phyloP scores from a whole-genome alignment of 768 basidiomycete genomes.

The Leccinum subtestaceum region DNA sequence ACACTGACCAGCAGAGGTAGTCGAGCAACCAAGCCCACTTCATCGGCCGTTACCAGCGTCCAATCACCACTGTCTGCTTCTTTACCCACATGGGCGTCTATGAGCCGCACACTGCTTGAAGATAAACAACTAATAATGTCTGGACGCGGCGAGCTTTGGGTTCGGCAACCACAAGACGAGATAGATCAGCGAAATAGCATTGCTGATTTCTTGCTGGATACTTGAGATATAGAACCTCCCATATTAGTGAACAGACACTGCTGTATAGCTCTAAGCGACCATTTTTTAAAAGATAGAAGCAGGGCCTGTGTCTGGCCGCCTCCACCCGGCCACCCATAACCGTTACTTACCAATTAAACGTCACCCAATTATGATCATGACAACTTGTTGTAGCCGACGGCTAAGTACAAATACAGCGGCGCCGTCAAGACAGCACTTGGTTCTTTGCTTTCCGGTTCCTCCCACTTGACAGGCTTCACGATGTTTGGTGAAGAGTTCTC shows the following conservation, averaged over 20 bases:
- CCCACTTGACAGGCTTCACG: slow-evolving; percentile 1
- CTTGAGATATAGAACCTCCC: slow-evolving; percentile 2
- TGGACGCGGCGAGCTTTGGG: slow-evolving; percentile 32
- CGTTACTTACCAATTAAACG: not conserved
- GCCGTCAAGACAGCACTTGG: not conserved
- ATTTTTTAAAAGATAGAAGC: not conserved
- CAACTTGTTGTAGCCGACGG: slow-evolving; percentile 26
- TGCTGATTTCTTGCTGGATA: slow-evolving; percentile 38
- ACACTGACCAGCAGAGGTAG: slow-evolving; percentile 57
- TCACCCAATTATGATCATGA: slow-evolving; percentile 4
- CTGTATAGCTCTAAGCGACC: not conserved
- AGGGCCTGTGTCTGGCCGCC: not conserved
- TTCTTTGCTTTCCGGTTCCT: not conserved
- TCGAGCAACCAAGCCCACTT: slow-evolving; percentile 32
- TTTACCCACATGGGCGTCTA: slow-evolving; percentile 35
- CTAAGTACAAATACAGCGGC: slow-evolving; percentile 27
- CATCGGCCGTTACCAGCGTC: not conserved
- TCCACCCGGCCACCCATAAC: not conserved
- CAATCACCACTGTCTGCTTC: slow-evolving; percentile 17
- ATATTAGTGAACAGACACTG: not conserved
- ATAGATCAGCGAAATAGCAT: slow-evolving; percentile 39
- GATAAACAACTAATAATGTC: not conserved
- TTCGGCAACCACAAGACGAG: slow-evolving; percentile 29
- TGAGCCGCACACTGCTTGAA: not conserved
- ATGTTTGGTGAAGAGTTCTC: slow-evolving; percentile 30